phyloP scores from a whole-genome alignment of 2,329 filamentous ascomycete species.

The Colletotrichum sp. region DNA sequence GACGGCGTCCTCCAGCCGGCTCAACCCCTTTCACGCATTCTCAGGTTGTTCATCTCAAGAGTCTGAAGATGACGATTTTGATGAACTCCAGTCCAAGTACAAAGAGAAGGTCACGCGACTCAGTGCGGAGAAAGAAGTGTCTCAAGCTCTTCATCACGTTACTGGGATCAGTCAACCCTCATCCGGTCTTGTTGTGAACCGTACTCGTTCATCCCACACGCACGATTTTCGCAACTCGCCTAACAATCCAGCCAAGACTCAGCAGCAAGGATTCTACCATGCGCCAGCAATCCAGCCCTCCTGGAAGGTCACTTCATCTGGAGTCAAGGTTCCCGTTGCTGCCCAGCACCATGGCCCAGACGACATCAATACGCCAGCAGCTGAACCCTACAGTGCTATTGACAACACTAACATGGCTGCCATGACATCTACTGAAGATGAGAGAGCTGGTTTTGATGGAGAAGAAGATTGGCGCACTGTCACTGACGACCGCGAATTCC shows the following conservation, averaged over 20 bases:
- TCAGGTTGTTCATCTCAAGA: constrained; percentile 7
- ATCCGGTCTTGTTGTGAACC: constrained; percentile 10
- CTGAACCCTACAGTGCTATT: constrained; percentile 3
- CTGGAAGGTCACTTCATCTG: constrained; percentile 8
- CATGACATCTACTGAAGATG: not conserved
- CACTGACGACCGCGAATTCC: constrained; percentile 9
- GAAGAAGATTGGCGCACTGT: constrained; percentile 23
- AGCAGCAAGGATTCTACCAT: constrained; percentile 17
- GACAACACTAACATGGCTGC: not conserved
- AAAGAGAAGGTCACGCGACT: constrained; percentile 1
- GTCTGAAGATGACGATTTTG: not conserved
- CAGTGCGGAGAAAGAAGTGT: constrained; percentile 19
- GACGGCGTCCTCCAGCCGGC: not conserved
- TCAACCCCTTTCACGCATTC: constrained; percentile 18
- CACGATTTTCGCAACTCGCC: not conserved
- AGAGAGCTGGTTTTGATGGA: not conserved
- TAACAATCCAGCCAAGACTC: not conserved
- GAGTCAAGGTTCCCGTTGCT: constrained; percentile 8
- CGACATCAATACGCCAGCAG: not conserved
- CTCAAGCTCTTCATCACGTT: constrained; percentile 11
- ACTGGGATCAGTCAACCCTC: constrained; percentile 18
- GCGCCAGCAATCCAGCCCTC: constrained; percentile 14
- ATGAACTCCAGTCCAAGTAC: not conserved
- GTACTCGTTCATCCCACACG: not conserved
- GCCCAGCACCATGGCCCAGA: not conserved